Conservation (phyloP, 1,139 yeast species). For the Geotrichum citri-aurantii region DNA sequence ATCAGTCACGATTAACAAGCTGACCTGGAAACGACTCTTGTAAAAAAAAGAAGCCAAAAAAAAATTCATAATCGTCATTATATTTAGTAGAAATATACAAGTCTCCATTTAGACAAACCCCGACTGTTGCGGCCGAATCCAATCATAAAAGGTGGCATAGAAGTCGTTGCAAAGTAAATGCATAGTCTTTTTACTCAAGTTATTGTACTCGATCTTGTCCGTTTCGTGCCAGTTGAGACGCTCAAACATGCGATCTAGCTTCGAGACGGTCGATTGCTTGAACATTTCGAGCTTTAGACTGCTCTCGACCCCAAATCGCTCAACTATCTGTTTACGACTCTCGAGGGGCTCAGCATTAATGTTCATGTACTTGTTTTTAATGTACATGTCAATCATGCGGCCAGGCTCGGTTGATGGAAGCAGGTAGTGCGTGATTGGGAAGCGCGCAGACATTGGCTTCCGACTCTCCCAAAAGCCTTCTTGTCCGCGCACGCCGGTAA, state of each 20-base stretch:
- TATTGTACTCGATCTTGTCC: neutral
- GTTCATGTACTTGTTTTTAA: neutral
- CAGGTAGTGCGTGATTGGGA: neutral
- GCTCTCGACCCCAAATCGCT: neutral
- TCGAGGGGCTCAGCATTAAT: neutral
- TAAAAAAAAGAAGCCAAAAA: neutral
- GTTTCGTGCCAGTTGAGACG: conserved; percentile 12
- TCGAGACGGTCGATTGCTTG: neutral
- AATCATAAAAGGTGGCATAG: neutral
- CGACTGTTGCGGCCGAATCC: neutral
- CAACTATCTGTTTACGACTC: neutral
- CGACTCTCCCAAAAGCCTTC: conserved; percentile 10
- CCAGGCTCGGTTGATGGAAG: neutral
- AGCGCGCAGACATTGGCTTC: conserved; percentile 4
- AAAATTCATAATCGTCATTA: neutral
- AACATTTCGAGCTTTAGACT: neutral
- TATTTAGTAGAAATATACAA: neutral
- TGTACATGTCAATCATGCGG: neutral
- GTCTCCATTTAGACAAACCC: neutral
- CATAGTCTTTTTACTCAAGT: neutral
- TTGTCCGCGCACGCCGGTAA: neutral
- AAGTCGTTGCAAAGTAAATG: neutral
- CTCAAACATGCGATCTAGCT: conserved; percentile 9
- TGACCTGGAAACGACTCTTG: conserved; percentile 4
- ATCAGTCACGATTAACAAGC: neutral